Conservation (phyloP, 2,329 filamentous ascomycete genomes). For the Mollisia scopiformis region DNA sequence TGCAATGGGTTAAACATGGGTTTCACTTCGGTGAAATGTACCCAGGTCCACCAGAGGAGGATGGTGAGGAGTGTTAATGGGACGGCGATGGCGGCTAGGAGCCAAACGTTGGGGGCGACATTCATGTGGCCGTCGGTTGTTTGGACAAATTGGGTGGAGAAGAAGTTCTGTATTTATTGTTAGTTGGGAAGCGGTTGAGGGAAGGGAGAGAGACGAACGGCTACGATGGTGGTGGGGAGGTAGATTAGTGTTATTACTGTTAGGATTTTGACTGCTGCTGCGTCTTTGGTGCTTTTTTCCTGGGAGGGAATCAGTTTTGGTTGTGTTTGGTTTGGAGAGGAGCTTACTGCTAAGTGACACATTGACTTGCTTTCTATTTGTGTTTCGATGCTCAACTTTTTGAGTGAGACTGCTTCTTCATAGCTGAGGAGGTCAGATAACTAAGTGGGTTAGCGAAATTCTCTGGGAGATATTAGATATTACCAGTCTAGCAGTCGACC, state of each 20-base stretch:
- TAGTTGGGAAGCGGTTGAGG: neutral
- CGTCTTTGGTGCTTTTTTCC: slow-evolving; percentile 28
- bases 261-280: slow-evolving; percentile 31
- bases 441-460: slow-evolving; percentile 6
- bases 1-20: neutral
- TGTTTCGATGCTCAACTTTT: slow-evolving; percentile 18
- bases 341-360: slow-evolving; percentile 21
- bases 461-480: neutral
- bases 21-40: slow-evolving; percentile 15
- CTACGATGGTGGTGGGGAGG: slow-evolving; percentile 29
- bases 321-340: neutral
- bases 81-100: slow-evolving; percentile 25
- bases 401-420: slow-evolving; percentile 22
- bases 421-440: slow-evolving; percentile 25
- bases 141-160: slow-evolving; percentile 30
- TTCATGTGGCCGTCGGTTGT: slow-evolving; percentile 18
- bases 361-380: slow-evolving; percentile 24
- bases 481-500: slow-evolving; percentile 24
- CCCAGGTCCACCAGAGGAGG: slow-evolving; percentile 26
- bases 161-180: slow-evolving; percentile 22
- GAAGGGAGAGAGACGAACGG: slow-evolving; percentile 12
- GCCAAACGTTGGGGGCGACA: slow-evolving; percentile 21
- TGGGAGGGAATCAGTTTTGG: slow-evolving; percentile 1
- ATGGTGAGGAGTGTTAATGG: slow-evolving; percentile 27
- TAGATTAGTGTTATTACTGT: slow-evolving; percentile 31